A percentile compares a stretch with the other conserved stretches of the same genome.
phyloP scores from a whole-genome alignment of 345 rosid species.

The Citrus reticulata region DNA sequence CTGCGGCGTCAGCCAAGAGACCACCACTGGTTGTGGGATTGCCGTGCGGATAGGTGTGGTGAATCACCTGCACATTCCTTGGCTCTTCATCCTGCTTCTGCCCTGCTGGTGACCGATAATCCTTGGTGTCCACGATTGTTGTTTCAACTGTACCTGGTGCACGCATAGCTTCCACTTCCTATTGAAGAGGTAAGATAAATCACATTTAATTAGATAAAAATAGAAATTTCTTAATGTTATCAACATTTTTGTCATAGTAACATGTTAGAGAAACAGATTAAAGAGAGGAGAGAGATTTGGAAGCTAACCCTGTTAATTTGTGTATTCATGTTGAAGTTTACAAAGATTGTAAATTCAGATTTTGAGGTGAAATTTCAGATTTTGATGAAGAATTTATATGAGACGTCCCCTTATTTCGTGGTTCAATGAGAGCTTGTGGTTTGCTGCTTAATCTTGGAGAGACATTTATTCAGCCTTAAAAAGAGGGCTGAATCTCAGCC shows the following conservation, averaged over 20 bases:
- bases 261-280: not conserved
- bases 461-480: conserved; percentile 15
- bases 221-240: not conserved
- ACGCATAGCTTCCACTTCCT: conserved; percentile 27
- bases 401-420: not conserved
- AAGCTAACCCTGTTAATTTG: conserved; percentile 23
- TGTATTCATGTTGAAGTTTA: conserved; percentile 25
- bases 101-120: conserved; percentile 48
- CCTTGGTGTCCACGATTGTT: conserved; percentile 36
- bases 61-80: conserved; percentile 47
- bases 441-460: conserved; percentile 17
- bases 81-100: conserved; percentile 36
- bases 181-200: not conserved
- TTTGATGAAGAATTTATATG: not conserved
- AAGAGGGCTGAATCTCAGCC: conserved; percentile 7
- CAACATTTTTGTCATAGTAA: not conserved
- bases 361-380: not conserved
- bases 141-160: conserved; percentile 32
- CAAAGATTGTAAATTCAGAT: not conserved
- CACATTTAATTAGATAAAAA: not conserved
- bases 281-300: not conserved
- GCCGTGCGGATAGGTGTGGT: conserved; percentile 14
- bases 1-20: conserved; percentile 57
- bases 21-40: conserved; percentile 50
- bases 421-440: not conserved